Conservation (phyloP, 2,329 filamentous ascomycete genomes). For the Phialophora expanda region DNA sequence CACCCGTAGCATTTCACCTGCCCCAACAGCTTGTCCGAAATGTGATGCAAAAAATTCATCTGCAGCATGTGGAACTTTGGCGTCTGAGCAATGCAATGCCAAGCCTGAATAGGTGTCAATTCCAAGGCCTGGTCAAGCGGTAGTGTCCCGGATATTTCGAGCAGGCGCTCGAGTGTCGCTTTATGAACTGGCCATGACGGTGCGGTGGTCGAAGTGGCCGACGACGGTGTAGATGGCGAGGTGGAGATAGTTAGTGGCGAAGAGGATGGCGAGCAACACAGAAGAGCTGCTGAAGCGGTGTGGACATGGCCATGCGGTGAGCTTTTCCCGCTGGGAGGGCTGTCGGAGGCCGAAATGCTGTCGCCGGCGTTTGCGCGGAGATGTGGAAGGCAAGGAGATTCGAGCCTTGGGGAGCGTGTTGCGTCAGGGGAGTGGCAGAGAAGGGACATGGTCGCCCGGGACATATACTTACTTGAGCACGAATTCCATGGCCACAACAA, state of each 20-base stretch:
- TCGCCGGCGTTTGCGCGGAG: constrained; percentile 29
- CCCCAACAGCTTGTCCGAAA: constrained; percentile 40
- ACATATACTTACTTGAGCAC: constrained; percentile 43
- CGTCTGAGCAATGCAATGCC: constrained; percentile 43
- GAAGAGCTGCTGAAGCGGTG: constrained; percentile 42
- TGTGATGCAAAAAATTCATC: constrained; percentile 33
- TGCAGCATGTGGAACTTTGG: constrained; percentile 39
- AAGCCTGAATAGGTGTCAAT: constrained; percentile 48
- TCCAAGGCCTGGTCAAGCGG: constrained; percentile 39
- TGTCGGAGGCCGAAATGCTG: not conserved
- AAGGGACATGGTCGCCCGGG: not conserved
- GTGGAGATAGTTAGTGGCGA: constrained; percentile 22
- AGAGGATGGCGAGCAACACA: constrained; percentile 29
- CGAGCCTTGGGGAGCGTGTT: constrained; percentile 41
- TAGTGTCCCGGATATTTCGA: constrained; percentile 35
- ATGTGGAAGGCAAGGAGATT: constrained; percentile 45
- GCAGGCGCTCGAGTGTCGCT: constrained; percentile 20
- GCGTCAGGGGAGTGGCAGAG: not conserved
- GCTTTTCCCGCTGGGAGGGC: constrained; percentile 23
- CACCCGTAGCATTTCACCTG: constrained; percentile 45
- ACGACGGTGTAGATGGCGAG: constrained; percentile 1
- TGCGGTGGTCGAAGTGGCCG: not conserved
- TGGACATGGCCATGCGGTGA: constrained; percentile 43
- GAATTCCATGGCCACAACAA: constrained; percentile 44
- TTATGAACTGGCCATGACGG: constrained; percentile 16